These are phyloP conservation scores for Metarhizium guizhouense DNA, from an alignment of 2,329 filamentous ascomycete species.

Conservation along the genomic window DNA sequence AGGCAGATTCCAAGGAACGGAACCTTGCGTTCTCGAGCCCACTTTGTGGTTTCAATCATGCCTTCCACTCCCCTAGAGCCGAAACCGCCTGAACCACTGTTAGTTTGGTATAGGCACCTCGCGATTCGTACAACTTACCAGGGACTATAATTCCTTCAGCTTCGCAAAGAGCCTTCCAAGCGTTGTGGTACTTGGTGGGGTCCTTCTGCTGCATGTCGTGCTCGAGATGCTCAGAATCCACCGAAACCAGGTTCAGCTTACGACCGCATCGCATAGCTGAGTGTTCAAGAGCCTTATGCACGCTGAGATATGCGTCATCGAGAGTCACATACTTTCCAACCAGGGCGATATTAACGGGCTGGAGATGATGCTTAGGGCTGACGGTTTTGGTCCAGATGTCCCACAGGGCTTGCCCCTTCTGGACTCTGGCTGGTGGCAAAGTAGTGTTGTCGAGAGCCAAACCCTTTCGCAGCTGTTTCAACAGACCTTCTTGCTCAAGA, in stretches of 20 bases:
- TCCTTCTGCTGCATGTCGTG: conserved; percentile 48
- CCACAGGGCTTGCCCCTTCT: conserved; percentile 65
- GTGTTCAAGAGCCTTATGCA: conserved; percentile 84
- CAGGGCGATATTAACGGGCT: conserved; percentile 68
- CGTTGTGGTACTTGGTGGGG: conserved; percentile 61
- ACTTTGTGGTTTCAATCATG: conserved; percentile 82
- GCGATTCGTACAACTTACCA: conserved; percentile 1
- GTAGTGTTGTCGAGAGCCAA: conserved; percentile 53
- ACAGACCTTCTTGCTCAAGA: conserved; percentile 72
- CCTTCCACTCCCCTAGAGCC: conserved; percentile 76
- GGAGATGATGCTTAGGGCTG: conserved; percentile 50
- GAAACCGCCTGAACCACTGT: conserved; percentile 51
- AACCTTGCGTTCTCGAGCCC: conserved; percentile 71
- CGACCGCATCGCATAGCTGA: conserved; percentile 76
- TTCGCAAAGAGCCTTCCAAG: conserved; percentile 67
- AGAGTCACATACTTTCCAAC: conserved; percentile 88
- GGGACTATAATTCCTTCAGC: conserved; percentile 48
- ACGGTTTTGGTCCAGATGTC: conserved; percentile 64
- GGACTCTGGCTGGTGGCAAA: conserved; percentile 41
- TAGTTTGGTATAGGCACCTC: conserved; percentile 1
- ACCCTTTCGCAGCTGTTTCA: conserved; percentile 54
- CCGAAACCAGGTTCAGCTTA: conserved; percentile 73
- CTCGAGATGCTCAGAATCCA: conserved; percentile 82
- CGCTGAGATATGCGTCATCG: conserved; percentile 77
- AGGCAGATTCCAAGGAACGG: conserved; percentile 88